Base-by-base conservation (phyloP, 192 early-diverging fungal species). In the Backusella australiensis region DNA sequence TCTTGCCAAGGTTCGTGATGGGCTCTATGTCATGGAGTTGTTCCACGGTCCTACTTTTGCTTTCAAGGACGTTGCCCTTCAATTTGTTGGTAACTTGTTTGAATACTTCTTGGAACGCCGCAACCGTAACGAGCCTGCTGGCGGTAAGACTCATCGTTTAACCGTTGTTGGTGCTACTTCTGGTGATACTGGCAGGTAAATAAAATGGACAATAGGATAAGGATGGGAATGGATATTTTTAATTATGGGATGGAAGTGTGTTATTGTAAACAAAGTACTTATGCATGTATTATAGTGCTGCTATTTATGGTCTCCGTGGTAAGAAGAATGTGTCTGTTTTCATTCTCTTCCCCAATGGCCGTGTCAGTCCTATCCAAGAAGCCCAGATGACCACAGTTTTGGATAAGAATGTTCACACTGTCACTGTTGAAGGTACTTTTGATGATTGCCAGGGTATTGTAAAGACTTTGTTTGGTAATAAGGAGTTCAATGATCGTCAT, bases 41-140 rank as follows among this genome's bases (percentile, higher is more conserved):
- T 97, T 96, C 90, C 96, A 97, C 75, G 97, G 97, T 6, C 97
- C 97, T 12, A 99, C 97, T 1, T 97, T 97, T 85, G 97, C 96
- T 9, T 99, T 99, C 89, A 99, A 99, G 84, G 97, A 99, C 77
- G 96, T 98, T 66, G 97, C 97, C 7, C 86, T 98, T 77, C 97
- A 99, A 87, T 94, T 97, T 77, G 84, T 97, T 34, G 97, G 97
- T 35, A 98, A 99, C 87, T 83, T 98, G 83, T 99, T 99, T 78
- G 96, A 99, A 86, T 99, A 93, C 86, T 97, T 99, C 84, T 90
- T 99, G 44, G 89, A 90, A 75, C 90, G 95, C 79, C 86, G 87
- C 73, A 92, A 92, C 72, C 82, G 86, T 34, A 81, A 80, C 36
- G 88, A 90, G 75, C 75, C 80, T 26, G 76, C 79, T 9, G 72